phyloP scores from a whole-genome alignment of 2,329 filamentous ascomycete species.

The Emericellopsis atlantica region DNA sequence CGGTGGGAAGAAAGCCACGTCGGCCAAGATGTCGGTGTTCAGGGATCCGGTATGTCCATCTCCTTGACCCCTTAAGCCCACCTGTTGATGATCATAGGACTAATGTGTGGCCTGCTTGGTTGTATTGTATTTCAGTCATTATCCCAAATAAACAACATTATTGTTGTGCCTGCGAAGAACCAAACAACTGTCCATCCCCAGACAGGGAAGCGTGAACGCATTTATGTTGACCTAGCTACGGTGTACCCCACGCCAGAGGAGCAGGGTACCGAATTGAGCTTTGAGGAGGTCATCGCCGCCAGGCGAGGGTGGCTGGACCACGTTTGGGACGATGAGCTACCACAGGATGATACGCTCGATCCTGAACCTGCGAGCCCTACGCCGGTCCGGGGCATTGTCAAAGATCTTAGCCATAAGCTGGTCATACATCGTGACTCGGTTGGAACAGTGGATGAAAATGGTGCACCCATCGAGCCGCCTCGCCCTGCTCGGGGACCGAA shows the following conservation, averaged over 20 bases:
- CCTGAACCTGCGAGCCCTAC: constrained; percentile 14
- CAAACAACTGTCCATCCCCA: constrained; percentile 74
- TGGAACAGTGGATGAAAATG: constrained; percentile 46
- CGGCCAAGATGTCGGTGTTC: constrained; percentile 80
- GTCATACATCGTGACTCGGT: constrained; percentile 27
- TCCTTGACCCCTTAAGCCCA: constrained; percentile 28
- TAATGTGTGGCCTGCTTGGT: constrained; percentile 53
- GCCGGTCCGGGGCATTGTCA: constrained; percentile 17
- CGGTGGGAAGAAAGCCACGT: constrained; percentile 64
- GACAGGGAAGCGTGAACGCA: constrained; percentile 72
- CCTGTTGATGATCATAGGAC: constrained; percentile 91
- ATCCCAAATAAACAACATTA: constrained; percentile 50
- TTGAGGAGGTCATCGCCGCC: constrained; percentile 80
- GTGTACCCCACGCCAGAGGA: constrained; percentile 71
- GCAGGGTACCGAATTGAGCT: constrained; percentile 65
- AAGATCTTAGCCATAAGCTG: constrained; percentile 19
- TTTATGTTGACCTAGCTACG: constrained; percentile 75
- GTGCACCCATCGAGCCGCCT: constrained; percentile 30
- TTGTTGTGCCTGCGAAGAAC: constrained; percentile 57
- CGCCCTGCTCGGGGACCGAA: constrained; percentile 36
- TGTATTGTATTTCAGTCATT: constrained; percentile 40
- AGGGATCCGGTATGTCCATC: constrained; percentile 68
- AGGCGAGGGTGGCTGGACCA: constrained; percentile 57
- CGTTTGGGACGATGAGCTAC: constrained; percentile 36
- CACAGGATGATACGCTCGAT: constrained; percentile 18